These are phyloP conservation scores for Austroboletus novae-zelandiae DNA, from an alignment of 1,284 basidiomycete species.

Conservation along the genomic window DNA sequence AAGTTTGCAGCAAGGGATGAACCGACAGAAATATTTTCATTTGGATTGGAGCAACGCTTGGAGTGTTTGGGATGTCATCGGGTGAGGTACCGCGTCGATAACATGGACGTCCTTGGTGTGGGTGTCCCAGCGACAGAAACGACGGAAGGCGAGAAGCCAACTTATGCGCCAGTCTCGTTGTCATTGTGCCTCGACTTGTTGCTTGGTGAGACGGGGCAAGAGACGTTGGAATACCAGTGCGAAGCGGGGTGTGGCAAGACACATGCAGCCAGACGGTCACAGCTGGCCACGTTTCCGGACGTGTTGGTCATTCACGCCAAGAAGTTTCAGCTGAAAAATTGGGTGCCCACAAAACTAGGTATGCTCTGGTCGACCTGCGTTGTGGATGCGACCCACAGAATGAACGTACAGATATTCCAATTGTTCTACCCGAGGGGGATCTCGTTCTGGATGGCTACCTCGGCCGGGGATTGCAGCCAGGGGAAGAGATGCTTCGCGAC, in stretches of 20 bases:
- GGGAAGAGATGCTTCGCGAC: slow-evolving; percentile 75
- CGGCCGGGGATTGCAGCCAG: slow-evolving; percentile 70
- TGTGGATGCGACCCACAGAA: not conserved
- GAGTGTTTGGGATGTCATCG: slow-evolving; percentile 80
- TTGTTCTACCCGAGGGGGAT: slow-evolving; percentile 64
- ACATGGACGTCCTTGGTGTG: slow-evolving; percentile 76
- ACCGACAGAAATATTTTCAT: slow-evolving; percentile 77
- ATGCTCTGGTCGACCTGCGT: slow-evolving; percentile 21
- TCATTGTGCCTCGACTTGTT: slow-evolving; percentile 67
- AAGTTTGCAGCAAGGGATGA: slow-evolving; percentile 37
- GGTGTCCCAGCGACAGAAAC: slow-evolving; percentile 60
- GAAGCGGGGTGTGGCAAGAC: slow-evolving; percentile 43
- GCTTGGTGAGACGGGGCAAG: slow-evolving; percentile 48
- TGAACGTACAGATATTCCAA: slow-evolving; percentile 69
- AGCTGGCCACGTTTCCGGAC: slow-evolving; percentile 86
- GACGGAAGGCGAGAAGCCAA: slow-evolving; percentile 41
- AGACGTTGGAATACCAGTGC: slow-evolving; percentile 73
- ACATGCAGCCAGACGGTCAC: slow-evolving; percentile 57
- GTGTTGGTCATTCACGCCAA: slow-evolving; percentile 89
- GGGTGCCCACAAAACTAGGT: slow-evolving; percentile 96
- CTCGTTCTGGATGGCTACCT: slow-evolving; percentile 71
- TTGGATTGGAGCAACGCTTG: slow-evolving; percentile 82
- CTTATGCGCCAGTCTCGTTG: slow-evolving; percentile 73
- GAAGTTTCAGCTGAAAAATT: slow-evolving; percentile 95
- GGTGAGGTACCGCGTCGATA: slow-evolving; percentile 89